Evolutionary conservation across 805 yeast genomes (phyloP).

Genomic region (Candida boleticola): DNA sequence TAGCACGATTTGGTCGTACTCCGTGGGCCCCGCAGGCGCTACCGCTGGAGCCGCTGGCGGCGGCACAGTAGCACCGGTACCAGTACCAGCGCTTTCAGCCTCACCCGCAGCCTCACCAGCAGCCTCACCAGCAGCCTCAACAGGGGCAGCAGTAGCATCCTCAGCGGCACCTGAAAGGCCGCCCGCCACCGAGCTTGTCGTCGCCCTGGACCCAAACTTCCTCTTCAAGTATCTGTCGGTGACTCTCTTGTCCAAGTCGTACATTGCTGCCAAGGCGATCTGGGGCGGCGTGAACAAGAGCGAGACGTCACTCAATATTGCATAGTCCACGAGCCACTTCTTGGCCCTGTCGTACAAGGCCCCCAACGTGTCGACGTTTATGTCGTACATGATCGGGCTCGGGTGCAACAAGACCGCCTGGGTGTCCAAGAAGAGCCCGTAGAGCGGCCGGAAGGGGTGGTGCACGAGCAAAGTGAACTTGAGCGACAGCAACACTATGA

Average conservation of each 20-base stretch:
- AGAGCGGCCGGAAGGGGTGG: slow-evolving; percentile 86
- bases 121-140: slow-evolving; percentile 9
- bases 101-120: slow-evolving; percentile 10
- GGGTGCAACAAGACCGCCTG: slow-evolving; percentile 55
- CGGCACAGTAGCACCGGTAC: slow-evolving; percentile 12
- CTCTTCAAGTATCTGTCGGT: slow-evolving; percentile 64
- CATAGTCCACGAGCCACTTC: slow-evolving; percentile 60
- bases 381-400: slow-evolving; percentile 43
- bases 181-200: slow-evolving; percentile 1
- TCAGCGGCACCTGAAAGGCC: slow-evolving; percentile 9
- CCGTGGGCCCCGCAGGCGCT: too few relatives aligned
- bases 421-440: slow-evolving; percentile 90
- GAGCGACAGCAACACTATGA: slow-evolving; percentile 67
- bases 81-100: slow-evolving; percentile 7
- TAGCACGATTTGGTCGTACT: slow-evolving; percentile 44
- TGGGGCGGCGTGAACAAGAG: slow-evolving; percentile 92
- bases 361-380: slow-evolving; percentile 55
- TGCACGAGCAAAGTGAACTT: slow-evolving; percentile 81
- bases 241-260: slow-evolving; percentile 60
- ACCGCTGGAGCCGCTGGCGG: slow-evolving; percentile 9
- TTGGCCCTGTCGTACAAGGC: slow-evolving; percentile 69
- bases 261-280: slow-evolving; percentile 84
- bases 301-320: slow-evolving; percentile 66
- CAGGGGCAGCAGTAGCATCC: slow-evolving; percentile 9
- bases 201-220: slow-evolving; percentile 41